A percentile compares a stretch with the other conserved stretches of the same genome.
Conservation (phyloP, 2,329 filamentous ascomycete species). For the Rhytidhysteron rufulum region DNA sequence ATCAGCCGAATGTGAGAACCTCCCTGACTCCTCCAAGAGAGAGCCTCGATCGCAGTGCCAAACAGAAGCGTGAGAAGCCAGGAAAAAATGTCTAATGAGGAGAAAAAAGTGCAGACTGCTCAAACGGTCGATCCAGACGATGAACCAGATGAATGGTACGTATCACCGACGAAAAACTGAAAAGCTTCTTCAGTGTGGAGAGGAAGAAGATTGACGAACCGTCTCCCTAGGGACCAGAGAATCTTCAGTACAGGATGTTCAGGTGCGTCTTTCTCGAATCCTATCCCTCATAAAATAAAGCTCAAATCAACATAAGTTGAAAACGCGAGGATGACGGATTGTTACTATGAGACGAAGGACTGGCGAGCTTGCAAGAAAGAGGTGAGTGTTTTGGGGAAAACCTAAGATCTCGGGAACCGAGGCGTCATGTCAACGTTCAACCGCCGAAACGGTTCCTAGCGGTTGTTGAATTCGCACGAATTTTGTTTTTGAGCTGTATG, state of each 20-base stretch:
- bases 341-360: constrained; percentile 93
- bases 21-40: background rate
- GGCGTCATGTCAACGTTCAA: no score
- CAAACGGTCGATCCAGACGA: constrained; percentile 62
- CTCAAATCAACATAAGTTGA: no score
- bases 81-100: constrained; percentile 55
- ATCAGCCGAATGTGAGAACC: constrained; percentile 15
- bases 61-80: constrained; percentile 5
- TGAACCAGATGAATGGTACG: constrained; percentile 93
- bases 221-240: constrained; percentile 83
- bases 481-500: no score
- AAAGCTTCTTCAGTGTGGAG: background rate
- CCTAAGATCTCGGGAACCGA: constrained; percentile 4
- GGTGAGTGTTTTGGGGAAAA: constrained; percentile 62
- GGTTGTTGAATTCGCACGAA: no score
- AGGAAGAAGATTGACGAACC: constrained; percentile 9
- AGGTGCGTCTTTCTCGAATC: constrained; percentile 60
- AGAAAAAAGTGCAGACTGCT: constrained; percentile 36
- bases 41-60: background rate
- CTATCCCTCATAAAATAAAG: no score
- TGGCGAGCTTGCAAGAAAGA: constrained; percentile 87
- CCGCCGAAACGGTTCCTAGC: no score
- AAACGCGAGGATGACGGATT: constrained; percentile 87
- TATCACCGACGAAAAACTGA: constrained; percentile 12
- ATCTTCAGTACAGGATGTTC: constrained; percentile 96